Evolutionary conservation across 2,329 filamentous ascomycete genomes (phyloP).

Genomic region (Orbilia blumenaviensis): DNA sequence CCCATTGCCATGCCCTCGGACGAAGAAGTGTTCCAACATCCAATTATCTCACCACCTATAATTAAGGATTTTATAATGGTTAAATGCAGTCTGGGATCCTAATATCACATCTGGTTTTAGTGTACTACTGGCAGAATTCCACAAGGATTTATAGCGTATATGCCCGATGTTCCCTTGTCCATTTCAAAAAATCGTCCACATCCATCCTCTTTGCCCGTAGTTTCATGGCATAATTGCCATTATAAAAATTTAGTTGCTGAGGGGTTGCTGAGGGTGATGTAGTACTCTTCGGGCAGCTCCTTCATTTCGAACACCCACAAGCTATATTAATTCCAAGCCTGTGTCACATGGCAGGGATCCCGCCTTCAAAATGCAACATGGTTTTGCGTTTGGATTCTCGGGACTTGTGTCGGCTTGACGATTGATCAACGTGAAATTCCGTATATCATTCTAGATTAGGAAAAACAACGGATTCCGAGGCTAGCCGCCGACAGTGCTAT

Average conservation of each 20-base stretch:
- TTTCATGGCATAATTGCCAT: neutral
- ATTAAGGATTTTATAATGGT: constrained; percentile 34
- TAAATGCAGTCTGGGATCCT: constrained; percentile 36
- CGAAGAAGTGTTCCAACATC: constrained; percentile 42
- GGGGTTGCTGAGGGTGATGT: neutral
- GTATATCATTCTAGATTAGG: neutral
- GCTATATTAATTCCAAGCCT: neutral
- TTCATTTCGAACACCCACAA: neutral
- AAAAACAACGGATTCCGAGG: neutral
- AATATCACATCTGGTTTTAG: constrained; percentile 28
- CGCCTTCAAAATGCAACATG: constrained; percentile 5
- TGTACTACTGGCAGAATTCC: constrained; percentile 13
- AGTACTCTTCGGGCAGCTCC: neutral
- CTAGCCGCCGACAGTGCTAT: too few relatives aligned
- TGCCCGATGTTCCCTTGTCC: constrained; percentile 30
- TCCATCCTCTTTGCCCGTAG: constrained; percentile 10
- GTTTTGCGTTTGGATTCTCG: neutral
- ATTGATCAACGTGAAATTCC: neutral
- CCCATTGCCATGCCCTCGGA: constrained; percentile 52
- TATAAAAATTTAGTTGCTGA: constrained; percentile 5
- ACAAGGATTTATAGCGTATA: constrained; percentile 23
- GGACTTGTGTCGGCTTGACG: neutral
- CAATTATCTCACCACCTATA: constrained; percentile 53
- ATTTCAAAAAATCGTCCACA: constrained; percentile 38
- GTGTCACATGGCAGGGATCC: constrained; percentile 5